Evolutionary conservation across 2,329 filamentous ascomycete genomes (phyloP), one percentile per base, ranked within the genome.

Genomic region (Trichoderma harzianum): DNA sequence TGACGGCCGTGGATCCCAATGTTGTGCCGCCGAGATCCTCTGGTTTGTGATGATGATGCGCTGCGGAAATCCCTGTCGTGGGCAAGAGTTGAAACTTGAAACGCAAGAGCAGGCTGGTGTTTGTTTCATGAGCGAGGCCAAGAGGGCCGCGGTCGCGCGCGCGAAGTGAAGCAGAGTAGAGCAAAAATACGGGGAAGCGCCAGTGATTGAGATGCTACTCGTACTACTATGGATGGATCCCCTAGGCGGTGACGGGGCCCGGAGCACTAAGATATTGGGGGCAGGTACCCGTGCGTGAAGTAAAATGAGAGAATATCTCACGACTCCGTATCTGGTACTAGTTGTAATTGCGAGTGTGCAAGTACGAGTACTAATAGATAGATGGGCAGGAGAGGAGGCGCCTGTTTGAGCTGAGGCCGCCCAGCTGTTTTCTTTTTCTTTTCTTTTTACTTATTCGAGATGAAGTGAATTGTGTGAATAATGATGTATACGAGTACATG

Each of bases 241-340:
- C 65, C 53, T n/a, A 32, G 53, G 65, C 65, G 65, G 65, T 68
- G 65, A 68, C 51, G 51, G 65, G 51, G 51, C 53, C 51, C 32
- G 32, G 39, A 36, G 43, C 51, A 55, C 65, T 55, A 55, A 68
- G 24, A 69, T 69, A 51, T 32, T 60, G 66, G 55, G 66, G 66
- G 66, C 57, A 69, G 66, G 66, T 69, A 69, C 39, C 66, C 57
- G 66, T 53, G 47, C 66, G 21, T 51, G 32, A 32, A 60, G 66
- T 61, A 51, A 69, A 69, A 69, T 69, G 57, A 69, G 55, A 69
- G 39, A 58, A 60, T 69, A 69, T 69, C 66, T 36, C 57, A 57
- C 43, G 51, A 39, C 64, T 67, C 47, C 64, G 47, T 67, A 67
- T 67, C 51, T 57, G 47, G 47, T 53, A 14, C 47, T 53, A 53